Evolutionary conservation across 164 flowering plant genomes (phyloP), one percentile per base, ranked within the genome.

Genomic region (Nymphaea thermarum): DNA sequence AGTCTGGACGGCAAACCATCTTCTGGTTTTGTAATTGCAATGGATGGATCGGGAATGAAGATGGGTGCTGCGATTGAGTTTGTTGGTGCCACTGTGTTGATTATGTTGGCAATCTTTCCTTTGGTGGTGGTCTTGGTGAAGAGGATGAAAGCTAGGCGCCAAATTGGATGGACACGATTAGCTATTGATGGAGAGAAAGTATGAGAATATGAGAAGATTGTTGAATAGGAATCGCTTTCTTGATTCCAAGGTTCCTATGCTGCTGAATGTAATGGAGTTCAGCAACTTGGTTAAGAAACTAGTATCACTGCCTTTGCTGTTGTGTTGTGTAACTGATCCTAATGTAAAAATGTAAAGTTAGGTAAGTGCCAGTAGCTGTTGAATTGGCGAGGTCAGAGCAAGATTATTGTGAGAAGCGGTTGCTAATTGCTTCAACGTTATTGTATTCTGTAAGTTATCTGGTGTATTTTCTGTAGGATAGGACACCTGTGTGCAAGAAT

Each of bases 151-250:
- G 6, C 64, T 61, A 61, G 42, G 42, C 8, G 42, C 7, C 15
- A 61, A n/a, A 36, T 61, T n/a, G 42, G 5, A 61, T 61, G 64
- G 64, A 61, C 64, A n/a, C 11, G 36, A 61, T 61, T 61, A n/a
- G 64, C 64, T 7, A n/a, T 61, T 61, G 64, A 61, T 11, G 11
- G 16, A 7, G 64, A 36, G 11, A 61, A 61, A 36, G 25, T n/a
- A 61, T 61, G 12, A 25, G 36, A 25, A 47, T 47, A 47, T 12
- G 55, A 47, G 55, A 47, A 47, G 55, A 47, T 47, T 47, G 12
- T 47, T 47, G 55, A 7, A 47, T 47, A 47, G 7, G 55, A 47
- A 6, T 4, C 12, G 7, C 55, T 12, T 6, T 47, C 7, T 47
- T 47, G 55, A 7, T 47, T 47, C 55, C 12, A 12, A 25, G 55